These are phyloP conservation scores for Colletotrichum liaoningense DNA, from an alignment of 2,329 filamentous ascomycete species.

Conservation along the genomic window DNA sequence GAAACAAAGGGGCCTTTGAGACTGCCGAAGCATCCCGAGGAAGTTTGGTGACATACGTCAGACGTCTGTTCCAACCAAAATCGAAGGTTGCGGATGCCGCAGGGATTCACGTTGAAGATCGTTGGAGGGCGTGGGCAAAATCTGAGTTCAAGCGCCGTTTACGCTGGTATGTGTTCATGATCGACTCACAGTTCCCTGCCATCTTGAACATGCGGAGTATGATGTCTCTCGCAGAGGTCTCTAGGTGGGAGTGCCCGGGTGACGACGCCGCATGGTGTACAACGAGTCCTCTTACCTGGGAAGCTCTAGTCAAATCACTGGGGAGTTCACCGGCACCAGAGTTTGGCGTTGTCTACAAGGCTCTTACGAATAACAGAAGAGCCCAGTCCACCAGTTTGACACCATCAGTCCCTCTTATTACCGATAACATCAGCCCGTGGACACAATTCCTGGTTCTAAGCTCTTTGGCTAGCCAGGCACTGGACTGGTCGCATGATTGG, in stretches of 20 bases:
- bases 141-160: background rate
- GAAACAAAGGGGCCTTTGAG: slow-evolving; percentile 24
- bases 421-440: background rate
- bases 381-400: background rate
- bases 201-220: slow-evolving; percentile 17
- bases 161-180: slow-evolving; percentile 24
- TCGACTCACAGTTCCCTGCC: slow-evolving; percentile 17
- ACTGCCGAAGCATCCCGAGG: slow-evolving; percentile 15
- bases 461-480: slow-evolving; percentile 1
- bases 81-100: background rate
- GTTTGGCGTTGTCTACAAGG: background rate
- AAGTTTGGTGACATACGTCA: slow-evolving; percentile 10
- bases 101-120: background rate
- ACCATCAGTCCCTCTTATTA: no score
- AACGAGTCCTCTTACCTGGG: background rate
- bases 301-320: background rate
- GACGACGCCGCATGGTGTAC: background rate
- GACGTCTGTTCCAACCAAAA: background rate
- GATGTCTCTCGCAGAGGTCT: slow-evolving; percentile 8
- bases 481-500: slow-evolving; percentile 22
- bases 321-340: no score
- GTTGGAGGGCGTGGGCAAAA: background rate
- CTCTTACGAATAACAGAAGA: background rate
- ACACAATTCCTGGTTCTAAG: slow-evolving; percentile 1
- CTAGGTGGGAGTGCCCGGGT: slow-evolving; percentile 14